A percentile compares a stretch with the other conserved stretches of the same genome.
phyloP scores from a whole-genome alignment of 2,329 filamentous ascomycete species.

The Beauveria asiatica region DNA sequence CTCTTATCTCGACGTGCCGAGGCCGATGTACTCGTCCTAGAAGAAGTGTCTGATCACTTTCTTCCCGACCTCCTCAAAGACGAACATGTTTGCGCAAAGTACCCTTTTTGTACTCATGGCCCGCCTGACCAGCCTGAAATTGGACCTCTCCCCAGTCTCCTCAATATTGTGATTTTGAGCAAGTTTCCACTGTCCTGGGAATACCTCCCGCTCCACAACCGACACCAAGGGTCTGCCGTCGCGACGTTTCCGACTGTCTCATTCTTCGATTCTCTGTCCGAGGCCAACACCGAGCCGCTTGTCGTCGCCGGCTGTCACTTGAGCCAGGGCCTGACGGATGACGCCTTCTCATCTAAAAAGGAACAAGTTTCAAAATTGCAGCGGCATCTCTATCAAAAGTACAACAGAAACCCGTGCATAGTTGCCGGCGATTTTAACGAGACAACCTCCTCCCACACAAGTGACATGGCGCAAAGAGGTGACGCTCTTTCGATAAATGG shows the following conservation, averaged over 20 bases:
- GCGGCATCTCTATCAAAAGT: slow-evolving; percentile 32
- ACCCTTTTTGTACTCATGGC: slow-evolving; percentile 49
- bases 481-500: slow-evolving; percentile 46
- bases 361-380: slow-evolving; percentile 45
- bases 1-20: slow-evolving; percentile 33
- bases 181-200: slow-evolving; percentile 47
- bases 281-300: slow-evolving; percentile 24
- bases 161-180: slow-evolving; percentile 54
- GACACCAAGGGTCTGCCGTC: slow-evolving; percentile 51
- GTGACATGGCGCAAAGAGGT: slow-evolving; percentile 42
- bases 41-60: slow-evolving; percentile 59
- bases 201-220: slow-evolving; percentile 41
- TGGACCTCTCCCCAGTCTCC: slow-evolving; percentile 48
- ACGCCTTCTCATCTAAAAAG: slow-evolving; percentile 47
- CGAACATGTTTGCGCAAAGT: slow-evolving; percentile 35
- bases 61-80: slow-evolving; percentile 45
- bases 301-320: slow-evolving; percentile 52
- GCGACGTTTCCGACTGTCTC: slow-evolving; percentile 28
- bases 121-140: slow-evolving; percentile 43
- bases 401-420: slow-evolving; percentile 41
- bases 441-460: slow-evolving; percentile 47
- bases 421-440: slow-evolving; percentile 59
- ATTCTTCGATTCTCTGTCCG: slow-evolving; percentile 26
- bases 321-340: slow-evolving; percentile 51
- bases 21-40: slow-evolving; percentile 43